A percentile compares a stretch with the other conserved stretches of the same genome.
phyloP scores from a whole-genome alignment of 208 protist genomes.

The Trichomonas gallinae region DNA sequence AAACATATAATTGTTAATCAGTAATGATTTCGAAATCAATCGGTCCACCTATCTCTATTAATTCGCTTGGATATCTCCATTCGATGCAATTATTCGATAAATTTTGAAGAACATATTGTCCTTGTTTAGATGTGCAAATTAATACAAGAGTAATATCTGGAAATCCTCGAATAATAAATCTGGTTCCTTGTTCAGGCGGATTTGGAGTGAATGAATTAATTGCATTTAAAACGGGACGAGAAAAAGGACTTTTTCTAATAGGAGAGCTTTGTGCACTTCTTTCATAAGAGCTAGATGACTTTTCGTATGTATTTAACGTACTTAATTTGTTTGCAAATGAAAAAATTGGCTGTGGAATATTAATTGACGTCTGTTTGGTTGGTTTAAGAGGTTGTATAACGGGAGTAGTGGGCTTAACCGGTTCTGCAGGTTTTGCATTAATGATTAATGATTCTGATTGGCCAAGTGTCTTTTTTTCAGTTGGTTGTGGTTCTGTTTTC shows the following conservation, averaged over 20 bases:
- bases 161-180: neutral
- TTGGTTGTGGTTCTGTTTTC: neutral
- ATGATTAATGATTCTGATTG: neutral
- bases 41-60: neutral
- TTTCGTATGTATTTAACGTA: neutral
- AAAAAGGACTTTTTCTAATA: neutral
- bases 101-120: neutral
- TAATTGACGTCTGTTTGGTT: neutral
- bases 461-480: neutral
- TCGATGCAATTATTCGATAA: neutral
- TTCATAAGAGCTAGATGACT: neutral
- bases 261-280: neutral
- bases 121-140: neutral
- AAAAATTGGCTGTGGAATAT: neutral
- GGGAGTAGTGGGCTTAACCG: neutral
- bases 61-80: neutral
- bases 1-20: neutral
- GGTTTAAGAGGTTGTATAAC: neutral
- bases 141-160: neutral
- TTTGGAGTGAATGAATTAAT: neutral
- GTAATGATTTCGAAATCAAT: neutral
- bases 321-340: neutral
- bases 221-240: neutral
- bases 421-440: neutral
- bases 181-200: neutral